These are phyloP conservation scores for Leishmania amazonensis DNA, from an alignment of 208 protist species.

Conservation along the genomic window DNA sequence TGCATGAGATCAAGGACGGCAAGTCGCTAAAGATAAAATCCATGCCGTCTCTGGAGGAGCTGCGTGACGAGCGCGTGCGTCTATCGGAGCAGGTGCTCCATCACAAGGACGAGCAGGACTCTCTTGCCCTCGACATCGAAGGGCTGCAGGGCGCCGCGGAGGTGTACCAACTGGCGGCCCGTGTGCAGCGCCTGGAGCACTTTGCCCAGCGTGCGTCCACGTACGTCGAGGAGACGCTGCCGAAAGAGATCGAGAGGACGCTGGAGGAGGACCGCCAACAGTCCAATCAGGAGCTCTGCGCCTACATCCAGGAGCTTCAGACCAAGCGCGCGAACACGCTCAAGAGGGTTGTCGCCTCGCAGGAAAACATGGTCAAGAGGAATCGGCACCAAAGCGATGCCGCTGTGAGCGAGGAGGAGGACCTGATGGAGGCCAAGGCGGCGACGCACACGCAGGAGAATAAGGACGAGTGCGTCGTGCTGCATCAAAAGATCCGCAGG, in stretches of 20 bases:
- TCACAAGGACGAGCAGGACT: constrained; percentile 83
- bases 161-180: constrained; percentile 66
- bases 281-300: constrained; percentile 73
- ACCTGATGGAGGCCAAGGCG: constrained; percentile 45
- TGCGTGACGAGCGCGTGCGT: constrained; percentile 51
- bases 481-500: constrained; percentile 59
- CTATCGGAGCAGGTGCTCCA: constrained; percentile 66
- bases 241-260: constrained; percentile 53
- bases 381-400: constrained; percentile 1
- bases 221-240: constrained; percentile 57
- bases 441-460: constrained; percentile 48
- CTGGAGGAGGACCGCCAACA: constrained; percentile 53
- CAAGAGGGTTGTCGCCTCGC: constrained; percentile 40
- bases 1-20: constrained; percentile 31
- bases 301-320: constrained; percentile 69
- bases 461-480: constrained; percentile 28
- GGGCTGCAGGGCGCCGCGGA: constrained; percentile 39
- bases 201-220: constrained; percentile 40
- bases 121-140: constrained; percentile 66
- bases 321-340: constrained; percentile 49
- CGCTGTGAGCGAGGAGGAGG: constrained; percentile 20
- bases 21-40: constrained; percentile 13
- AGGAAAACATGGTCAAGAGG: constrained; percentile 43
- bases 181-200: constrained; percentile 72
- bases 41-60: constrained; percentile 57